These are phyloP conservation scores for Lentithecium fluviatile DNA, from an alignment of 495 filamentous ascomycete genomes.

Conservation along the genomic window DNA sequence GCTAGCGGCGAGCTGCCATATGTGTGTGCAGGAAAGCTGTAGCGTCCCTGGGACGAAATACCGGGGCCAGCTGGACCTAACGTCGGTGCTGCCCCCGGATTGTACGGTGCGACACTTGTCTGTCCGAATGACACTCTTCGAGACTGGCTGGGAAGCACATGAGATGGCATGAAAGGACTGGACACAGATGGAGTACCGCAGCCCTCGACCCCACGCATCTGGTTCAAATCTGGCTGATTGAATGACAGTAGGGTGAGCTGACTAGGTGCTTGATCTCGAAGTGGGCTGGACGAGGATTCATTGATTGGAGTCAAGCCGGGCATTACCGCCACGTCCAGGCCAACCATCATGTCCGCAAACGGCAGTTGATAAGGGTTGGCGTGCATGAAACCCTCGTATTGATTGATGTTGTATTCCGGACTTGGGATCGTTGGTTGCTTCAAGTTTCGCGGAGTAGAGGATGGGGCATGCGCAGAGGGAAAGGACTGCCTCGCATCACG, in stretches of 20 bases:
- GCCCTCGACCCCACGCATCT: background rate
- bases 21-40: background rate
- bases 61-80: background rate
- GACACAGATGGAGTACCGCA: background rate
- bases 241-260: background rate
- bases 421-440: background rate
- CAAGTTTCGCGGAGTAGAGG: background rate
- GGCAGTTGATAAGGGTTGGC: background rate
- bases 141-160: background rate
- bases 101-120: background rate
- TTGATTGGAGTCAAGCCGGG: background rate
- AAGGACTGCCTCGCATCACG: background rate
- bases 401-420: background rate
- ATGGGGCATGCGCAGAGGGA: background rate
- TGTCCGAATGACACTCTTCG: background rate
- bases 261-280: too few relatives aligned
- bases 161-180: background rate
- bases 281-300: too few relatives aligned
- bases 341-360: background rate
- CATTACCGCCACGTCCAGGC: background rate
- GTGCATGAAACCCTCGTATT: background rate
- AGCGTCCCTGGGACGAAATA: background rate
- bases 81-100: background rate
- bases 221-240: background rate
- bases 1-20: background rate